Conservation (phyloP, 331 rosid genomes). For the Cucumis variabilis region DNA sequence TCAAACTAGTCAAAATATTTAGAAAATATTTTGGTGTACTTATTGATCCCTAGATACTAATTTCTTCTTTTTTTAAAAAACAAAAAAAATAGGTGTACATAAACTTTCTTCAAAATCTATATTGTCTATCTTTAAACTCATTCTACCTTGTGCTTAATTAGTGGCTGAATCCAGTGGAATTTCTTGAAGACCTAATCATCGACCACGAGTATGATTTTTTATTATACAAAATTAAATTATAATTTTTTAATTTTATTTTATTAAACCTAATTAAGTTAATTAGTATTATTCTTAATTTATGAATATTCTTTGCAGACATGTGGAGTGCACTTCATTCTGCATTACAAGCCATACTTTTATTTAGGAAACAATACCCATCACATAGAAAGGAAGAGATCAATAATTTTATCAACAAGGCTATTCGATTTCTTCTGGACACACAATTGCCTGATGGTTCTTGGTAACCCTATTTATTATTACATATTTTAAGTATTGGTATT, state of each 20-base stretch:
- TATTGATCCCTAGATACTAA: too few species aligned
- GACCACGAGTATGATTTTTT: conserved; percentile 52
- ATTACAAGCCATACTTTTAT: conserved; percentile 63
- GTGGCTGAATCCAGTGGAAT: conserved; percentile 76
- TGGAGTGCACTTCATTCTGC: conserved; percentile 73
- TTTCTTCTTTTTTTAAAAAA: too few species aligned
- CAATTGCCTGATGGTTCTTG: conserved; percentile 81
- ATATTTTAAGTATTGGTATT: too few species aligned
- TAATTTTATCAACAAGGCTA: conserved; percentile 64
- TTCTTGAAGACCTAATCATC: conserved; percentile 58
- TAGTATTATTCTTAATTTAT: neutral
- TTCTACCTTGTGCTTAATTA: conserved; percentile 11
- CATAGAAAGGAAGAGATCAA: conserved; percentile 75
- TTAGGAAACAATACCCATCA: conserved; percentile 65
- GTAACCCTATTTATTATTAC: conserved; percentile 32
- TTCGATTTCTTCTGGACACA: conserved; percentile 58
- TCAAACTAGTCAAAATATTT: too few species aligned
- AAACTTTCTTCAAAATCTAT: too few species aligned
- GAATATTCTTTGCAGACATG: conserved; percentile 40
- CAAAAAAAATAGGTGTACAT: too few species aligned
- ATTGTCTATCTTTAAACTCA: too few species aligned
- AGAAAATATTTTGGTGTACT: too few species aligned
- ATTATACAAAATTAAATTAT: too few species aligned
- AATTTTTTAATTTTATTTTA: too few species aligned
- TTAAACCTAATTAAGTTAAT: too few species aligned